Conservation (phyloP, 768 basidiomycete species). For the Calocera viscosa region DNA sequence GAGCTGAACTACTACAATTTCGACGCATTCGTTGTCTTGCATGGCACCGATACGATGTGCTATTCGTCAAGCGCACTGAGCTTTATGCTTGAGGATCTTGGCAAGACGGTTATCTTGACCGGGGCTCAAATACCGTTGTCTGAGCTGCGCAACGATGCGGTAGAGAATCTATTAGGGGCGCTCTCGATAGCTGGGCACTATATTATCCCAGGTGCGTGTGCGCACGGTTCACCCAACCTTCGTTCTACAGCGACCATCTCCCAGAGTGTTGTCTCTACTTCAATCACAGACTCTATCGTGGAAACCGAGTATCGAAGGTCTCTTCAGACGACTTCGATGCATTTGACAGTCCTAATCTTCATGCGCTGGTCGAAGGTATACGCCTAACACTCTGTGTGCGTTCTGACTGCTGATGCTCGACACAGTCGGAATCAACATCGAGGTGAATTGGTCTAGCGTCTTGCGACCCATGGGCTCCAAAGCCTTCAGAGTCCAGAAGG, state of each 20-base stretch:
- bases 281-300: slow-evolving; percentile 77
- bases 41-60: slow-evolving; percentile 76
- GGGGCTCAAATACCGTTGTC: slow-evolving; percentile 90
- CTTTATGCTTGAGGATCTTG: slow-evolving; percentile 83
- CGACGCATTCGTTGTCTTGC: slow-evolving; percentile 82
- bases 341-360: slow-evolving; percentile 74
- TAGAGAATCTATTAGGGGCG: slow-evolving; percentile 84
- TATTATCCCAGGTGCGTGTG: slow-evolving; percentile 64
- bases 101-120: slow-evolving; percentile 82
- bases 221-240: not conserved
- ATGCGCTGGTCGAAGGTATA: slow-evolving; percentile 65
- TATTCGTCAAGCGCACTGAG: slow-evolving; percentile 21
- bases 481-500: slow-evolving; percentile 70
- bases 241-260: slow-evolving; percentile 9
- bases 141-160: slow-evolving; percentile 84
- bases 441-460: slow-evolving; percentile 80
- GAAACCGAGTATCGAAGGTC: slow-evolving; percentile 68
- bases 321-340: slow-evolving; percentile 76
- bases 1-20: slow-evolving; percentile 77
- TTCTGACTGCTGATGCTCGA: not conserved
- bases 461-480: slow-evolving; percentile 67
- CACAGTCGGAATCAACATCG: slow-evolving; percentile 77
- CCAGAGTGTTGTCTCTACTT: slow-evolving; percentile 85
- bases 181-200: slow-evolving; percentile 81
- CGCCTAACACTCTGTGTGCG: not conserved